phyloP scores from a whole-genome alignment of 139 green algal species.

The Ulvella scutata region DNA sequence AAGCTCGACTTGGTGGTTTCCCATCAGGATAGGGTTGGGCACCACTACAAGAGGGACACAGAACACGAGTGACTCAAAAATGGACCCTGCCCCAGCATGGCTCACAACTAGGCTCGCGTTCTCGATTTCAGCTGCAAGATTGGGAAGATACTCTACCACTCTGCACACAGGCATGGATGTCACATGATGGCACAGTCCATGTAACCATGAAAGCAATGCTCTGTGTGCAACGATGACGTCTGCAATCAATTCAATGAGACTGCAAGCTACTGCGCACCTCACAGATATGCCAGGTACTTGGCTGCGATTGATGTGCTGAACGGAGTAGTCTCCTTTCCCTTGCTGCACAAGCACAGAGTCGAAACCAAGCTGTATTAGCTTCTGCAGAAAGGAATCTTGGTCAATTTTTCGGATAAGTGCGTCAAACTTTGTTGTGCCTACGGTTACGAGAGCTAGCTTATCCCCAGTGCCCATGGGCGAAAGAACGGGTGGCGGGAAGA shows the following conservation, averaged over 20 bases:
- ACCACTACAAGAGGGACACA: conserved; percentile 52
- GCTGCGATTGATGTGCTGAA: neutral
- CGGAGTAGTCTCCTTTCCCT: neutral
- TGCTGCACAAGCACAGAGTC: conserved; percentile 48
- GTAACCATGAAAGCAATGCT: neutral
- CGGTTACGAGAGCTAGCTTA: conserved; percentile 50
- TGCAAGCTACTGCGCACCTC: neutral
- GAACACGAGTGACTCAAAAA: conserved; percentile 61
- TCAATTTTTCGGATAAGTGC: conserved; percentile 29
- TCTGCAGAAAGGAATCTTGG: neutral
- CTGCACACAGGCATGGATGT: neutral
- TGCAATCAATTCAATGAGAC: too few relatives aligned
- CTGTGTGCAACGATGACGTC: too few relatives aligned
- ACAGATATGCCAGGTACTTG: neutral
- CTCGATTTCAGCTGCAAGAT: neutral
- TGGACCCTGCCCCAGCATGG: conserved; percentile 57
- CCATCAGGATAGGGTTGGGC: conserved; percentile 69
- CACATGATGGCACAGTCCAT: neutral
- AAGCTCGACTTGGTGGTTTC: conserved; percentile 69
- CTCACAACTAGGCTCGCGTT: conserved; percentile 55
- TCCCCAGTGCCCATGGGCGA: neutral
- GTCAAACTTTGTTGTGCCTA: conserved; percentile 76
- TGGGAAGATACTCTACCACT: neutral
- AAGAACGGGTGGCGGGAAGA: too few relatives aligned
- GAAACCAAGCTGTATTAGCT: conserved; percentile 34